Percentiles rank a stretch among this genome's conserved stretches.
phyloP scores from a whole-genome alignment of 2,329 filamentous ascomycete genomes.

The Nemania diffusa region DNA sequence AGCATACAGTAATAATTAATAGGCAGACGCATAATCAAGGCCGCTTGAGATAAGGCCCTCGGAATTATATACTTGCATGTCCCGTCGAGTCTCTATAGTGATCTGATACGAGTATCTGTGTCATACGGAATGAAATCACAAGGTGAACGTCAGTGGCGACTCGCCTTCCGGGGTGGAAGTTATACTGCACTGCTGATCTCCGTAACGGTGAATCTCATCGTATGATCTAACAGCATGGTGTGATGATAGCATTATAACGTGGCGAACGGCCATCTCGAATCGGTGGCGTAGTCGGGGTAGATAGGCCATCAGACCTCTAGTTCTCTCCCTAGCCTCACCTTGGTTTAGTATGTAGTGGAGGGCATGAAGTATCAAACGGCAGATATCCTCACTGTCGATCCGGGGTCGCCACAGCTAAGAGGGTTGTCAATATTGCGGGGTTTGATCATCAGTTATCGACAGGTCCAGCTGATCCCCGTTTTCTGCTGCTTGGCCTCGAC shows the following conservation, averaged over 20 bases:
- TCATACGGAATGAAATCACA: background rate
- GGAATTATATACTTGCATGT: conserved; percentile 2
- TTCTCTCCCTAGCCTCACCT: background rate
- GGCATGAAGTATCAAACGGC: conserved; percentile 22
- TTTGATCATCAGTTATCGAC: conserved; percentile 33
- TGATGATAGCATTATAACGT: conserved; percentile 17
- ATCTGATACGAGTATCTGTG: conserved; percentile 11
- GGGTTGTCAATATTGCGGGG: conserved; percentile 22
- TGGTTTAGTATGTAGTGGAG: background rate
- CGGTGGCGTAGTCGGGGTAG: conserved; percentile 5
- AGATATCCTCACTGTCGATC: conserved; percentile 28
- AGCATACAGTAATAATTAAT: background rate
- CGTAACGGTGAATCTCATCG: conserved; percentile 2
- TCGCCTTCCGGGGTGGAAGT: background rate
- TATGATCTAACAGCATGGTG: conserved; percentile 16
- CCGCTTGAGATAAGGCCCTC: conserved; percentile 3
- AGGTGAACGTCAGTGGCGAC: conserved; percentile 24
- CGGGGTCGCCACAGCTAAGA: conserved; percentile 28
- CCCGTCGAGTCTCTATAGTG: background rate
- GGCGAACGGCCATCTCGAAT: background rate
- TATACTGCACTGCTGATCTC: conserved; percentile 19
- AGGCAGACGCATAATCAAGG: background rate
- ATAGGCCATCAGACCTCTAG: background rate
- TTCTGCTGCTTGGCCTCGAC: conserved; percentile 26
- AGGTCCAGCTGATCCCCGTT: conserved; percentile 25